Evolutionary conservation across 805 yeast species (phyloP).

Genomic region (Teunomyces kruisii): DNA sequence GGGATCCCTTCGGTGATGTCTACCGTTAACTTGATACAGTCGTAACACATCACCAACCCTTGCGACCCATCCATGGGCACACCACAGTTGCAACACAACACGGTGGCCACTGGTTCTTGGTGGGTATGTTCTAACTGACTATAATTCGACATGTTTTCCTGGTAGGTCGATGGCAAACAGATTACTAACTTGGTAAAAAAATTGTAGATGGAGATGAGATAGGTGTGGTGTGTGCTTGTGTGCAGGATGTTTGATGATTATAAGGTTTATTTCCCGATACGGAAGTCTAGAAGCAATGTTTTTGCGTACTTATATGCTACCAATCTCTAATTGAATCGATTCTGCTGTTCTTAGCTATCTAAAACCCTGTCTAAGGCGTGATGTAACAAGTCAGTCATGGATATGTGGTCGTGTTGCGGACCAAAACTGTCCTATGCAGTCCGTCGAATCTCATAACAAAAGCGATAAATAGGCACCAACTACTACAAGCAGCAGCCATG

Average conservation of each 20-base stretch:
- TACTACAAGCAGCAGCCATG: conserved; percentile 3
- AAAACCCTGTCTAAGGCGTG: not conserved
- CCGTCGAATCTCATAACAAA: not conserved
- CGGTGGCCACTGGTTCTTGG: conserved; percentile 61
- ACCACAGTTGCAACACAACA: conserved; percentile 97
- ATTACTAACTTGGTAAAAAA: not conserved
- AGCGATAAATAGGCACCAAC: too few species aligned
- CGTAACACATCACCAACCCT: conserved; percentile 94
- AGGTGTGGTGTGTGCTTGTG: not conserved
- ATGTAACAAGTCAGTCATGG: not conserved
- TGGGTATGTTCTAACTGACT: conserved; percentile 39
- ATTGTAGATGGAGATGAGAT: conserved; percentile 1
- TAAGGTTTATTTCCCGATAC: not conserved
- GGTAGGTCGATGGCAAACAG: not conserved
- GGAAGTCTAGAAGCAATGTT: not conserved
- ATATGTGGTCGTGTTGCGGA: too few species aligned
- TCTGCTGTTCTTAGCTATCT: too few species aligned
- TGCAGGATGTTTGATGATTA: not conserved
- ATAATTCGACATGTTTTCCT: conserved; percentile 44
- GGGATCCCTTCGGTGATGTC: conserved; percentile 92
- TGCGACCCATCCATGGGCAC: conserved; percentile 95
- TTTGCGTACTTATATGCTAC: too few species aligned
- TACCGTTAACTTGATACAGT: conserved; percentile 90
- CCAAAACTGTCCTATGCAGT: not conserved
- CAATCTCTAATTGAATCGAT: too few species aligned